Base-by-base conservation (phyloP, 108 stramenopile species). In the Cyclotella choctawhatcheeana region DNA sequence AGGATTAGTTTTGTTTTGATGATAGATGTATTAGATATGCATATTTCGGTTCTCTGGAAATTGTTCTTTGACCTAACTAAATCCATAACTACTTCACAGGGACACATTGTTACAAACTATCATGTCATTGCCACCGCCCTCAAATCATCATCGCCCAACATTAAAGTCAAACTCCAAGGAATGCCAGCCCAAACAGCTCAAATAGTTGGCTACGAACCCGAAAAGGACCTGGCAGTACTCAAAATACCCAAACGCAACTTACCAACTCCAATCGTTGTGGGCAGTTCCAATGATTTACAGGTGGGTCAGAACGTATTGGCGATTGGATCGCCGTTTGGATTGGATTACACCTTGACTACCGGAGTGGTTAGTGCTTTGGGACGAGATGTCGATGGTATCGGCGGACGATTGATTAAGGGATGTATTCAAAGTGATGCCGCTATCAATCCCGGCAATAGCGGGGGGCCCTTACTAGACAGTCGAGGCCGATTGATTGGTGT, bases 41-140 rank as follows among this genome's bases (percentile, higher is more conserved):
- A n/a, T n/a, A n/a, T n/a, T n/a, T n/a, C n/a, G n/a, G n/a, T n/a
- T n/a, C n/a, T n/a, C n/a, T n/a, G n/a, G n/a, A n/a, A 8, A 27
- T 3, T 21, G 7, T 24, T 20, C 13, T n/a, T n/a, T n/a, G n/a
- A n/a, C 31, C 27, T 16, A 32, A 33, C 71, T 12, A 6, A 74
- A 14, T 74, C 81, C 44, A 55, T 73, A 52, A 51, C 82, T 30
- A 70, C 73, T 43, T 64, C 58, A 22, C 82, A 88, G 60, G 95
- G 95, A 30, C 90, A 97, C 64, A 60, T 98, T 31, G 91, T 95
- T 20, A 97, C 96, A 62, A 98, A 98, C 84, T 94, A 84, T 67
- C 89, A 94, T 69, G 93, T 94, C 16, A 86, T 94, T 58, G 89
- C 90, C 69, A 76, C 77, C 8, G 92, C 88, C 68, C 24, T 53